Evolutionary conservation across 306 rosid species (phyloP).

Genomic region (Trichosanthes truncata): DNA sequence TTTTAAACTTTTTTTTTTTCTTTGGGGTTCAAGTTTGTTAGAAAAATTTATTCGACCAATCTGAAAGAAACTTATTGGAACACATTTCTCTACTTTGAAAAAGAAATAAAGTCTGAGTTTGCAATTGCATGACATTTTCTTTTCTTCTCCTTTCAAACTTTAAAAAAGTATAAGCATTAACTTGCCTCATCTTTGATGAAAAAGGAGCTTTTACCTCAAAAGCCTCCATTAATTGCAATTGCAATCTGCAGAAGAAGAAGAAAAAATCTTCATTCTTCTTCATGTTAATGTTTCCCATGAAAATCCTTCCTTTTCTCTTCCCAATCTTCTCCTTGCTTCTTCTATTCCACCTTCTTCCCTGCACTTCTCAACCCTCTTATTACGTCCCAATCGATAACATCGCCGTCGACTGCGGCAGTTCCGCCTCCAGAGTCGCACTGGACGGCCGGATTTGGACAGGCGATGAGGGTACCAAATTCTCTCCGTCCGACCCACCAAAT

Average conservation of each 20-base stretch:
- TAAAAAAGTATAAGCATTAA: no score
- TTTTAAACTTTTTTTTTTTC: no score
- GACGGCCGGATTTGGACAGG: conserved; percentile 8
- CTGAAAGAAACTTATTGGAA: no score
- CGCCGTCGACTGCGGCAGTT: conserved; percentile 15
- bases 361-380: background rate
- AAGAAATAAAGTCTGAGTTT: no score
- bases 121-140: no score
- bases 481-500: background rate
- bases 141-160: no score
- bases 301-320: background rate
- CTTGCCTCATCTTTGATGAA: no score
- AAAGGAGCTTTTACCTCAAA: no score
- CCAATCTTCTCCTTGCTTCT: background rate
- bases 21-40: no score
- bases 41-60: no score
- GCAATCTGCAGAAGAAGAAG: background rate
- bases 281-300: background rate
- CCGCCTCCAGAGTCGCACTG: background rate
- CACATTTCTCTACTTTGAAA: no score
- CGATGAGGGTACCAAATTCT: conserved; percentile 2
- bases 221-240: background rate
- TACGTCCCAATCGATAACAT: background rate
- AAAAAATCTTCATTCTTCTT: background rate
- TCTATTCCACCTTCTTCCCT: background rate